Conservation (phyloP, 2,329 filamentous ascomycete species). For the Ophiocordyceps robertsii region DNA sequence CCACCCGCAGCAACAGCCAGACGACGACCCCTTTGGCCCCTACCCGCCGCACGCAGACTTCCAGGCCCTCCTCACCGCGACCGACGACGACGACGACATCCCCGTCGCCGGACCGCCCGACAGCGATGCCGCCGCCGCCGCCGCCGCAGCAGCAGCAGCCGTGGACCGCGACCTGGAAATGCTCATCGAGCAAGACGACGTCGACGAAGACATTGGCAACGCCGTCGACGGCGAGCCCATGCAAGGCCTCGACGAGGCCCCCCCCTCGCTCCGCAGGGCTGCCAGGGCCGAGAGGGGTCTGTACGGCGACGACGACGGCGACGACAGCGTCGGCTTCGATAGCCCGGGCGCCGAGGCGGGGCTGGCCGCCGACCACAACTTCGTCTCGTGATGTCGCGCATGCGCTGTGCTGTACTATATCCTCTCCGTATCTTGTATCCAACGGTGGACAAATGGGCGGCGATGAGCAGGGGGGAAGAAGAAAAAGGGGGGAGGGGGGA, state of each 20-base stretch:
- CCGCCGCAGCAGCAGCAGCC: conserved; percentile 16
- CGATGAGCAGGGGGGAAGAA: not conserved
- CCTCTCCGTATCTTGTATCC: not conserved
- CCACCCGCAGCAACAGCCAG: conserved; percentile 4
- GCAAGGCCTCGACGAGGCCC: conserved; percentile 6
- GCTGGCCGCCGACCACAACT: not conserved
- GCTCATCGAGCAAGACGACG: conserved; percentile 33
- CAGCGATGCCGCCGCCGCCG: conserved; percentile 11
- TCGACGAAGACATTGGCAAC: conserved; percentile 23
- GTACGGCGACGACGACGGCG: not conserved
- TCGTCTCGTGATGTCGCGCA: not conserved
- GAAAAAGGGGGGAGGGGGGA: no score
- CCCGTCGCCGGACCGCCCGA: conserved; percentile 11
- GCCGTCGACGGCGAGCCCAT: conserved; percentile 3
- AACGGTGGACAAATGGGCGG: not conserved
- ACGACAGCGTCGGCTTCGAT: not conserved
- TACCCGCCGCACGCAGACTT: conserved; percentile 34
- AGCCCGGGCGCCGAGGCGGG: not conserved
- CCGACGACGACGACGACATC: conserved; percentile 17
- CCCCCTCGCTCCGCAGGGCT: not conserved
- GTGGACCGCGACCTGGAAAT: conserved; percentile 38
- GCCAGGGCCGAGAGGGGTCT: not conserved
- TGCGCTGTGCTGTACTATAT: not conserved
- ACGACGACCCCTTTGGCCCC: conserved; percentile 24
- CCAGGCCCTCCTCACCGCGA: conserved; percentile 38